These are phyloP conservation scores for Plasmodium chabaudi DNA, from an alignment of 169 alveolate genomes.

Conservation along the genomic window DNA sequence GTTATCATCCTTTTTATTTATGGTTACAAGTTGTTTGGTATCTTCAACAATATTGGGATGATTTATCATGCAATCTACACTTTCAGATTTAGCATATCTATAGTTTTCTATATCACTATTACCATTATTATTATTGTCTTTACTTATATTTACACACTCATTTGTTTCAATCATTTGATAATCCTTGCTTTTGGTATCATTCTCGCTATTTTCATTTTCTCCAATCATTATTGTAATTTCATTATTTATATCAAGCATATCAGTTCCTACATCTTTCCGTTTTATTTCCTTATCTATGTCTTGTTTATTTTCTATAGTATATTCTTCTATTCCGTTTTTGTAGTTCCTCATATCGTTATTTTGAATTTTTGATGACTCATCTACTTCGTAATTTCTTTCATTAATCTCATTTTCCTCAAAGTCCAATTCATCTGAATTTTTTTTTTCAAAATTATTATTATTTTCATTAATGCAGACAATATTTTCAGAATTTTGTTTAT, in stretches of 20 bases:
- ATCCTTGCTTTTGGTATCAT: not conserved
- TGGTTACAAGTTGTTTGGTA: no score
- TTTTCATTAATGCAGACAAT: not conserved
- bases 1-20: no score
- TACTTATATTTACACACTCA: not conserved
- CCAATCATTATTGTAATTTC: not conserved
- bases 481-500: not conserved
- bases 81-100: no score
- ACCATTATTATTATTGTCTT: not conserved
- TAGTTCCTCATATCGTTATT: not conserved
- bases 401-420: not conserved
- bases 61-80: no score
- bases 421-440: not conserved
- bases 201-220: slow-evolving; percentile 1
- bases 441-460: not conserved
- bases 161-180: not conserved
- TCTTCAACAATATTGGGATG: no score
- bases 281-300: slow-evolving; percentile 1
- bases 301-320: not conserved
- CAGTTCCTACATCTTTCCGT: not conserved
- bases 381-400: not conserved
- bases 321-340: not conserved
- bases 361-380: not conserved
- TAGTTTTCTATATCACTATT: not conserved
- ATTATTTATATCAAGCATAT: not conserved